These are phyloP conservation scores for Naganishia cerealis DNA, from an alignment of 1,284 basidiomycete genomes.

Conservation along the genomic window DNA sequence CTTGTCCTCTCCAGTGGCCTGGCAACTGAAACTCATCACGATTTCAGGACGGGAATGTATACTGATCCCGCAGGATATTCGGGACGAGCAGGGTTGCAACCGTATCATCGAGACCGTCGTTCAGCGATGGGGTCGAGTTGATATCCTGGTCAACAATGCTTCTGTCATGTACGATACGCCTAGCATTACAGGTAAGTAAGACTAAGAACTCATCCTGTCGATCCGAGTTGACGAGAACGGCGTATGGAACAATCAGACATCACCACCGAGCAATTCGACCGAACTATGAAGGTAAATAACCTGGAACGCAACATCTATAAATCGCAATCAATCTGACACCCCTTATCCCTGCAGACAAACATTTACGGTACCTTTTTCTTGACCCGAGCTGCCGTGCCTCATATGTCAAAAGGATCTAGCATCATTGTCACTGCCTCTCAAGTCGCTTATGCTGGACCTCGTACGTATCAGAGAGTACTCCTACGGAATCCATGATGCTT, in stretches of 20 bases:
- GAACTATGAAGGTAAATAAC: constrained; percentile 49
- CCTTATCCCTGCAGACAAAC: constrained; percentile 56
- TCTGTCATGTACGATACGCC: constrained; percentile 47
- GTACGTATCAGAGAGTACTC: constrained; percentile 38
- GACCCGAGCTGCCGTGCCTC: constrained; percentile 60
- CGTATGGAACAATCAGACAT: constrained; percentile 41
- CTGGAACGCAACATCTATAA: constrained; percentile 39
- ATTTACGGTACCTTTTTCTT: constrained; percentile 63
- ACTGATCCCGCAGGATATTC: constrained; percentile 53
- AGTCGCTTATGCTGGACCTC: constrained; percentile 60
- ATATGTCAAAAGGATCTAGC: constrained; percentile 62
- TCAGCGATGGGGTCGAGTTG: constrained; percentile 59
- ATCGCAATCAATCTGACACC: constrained; percentile 62
- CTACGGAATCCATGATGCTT: not conserved
- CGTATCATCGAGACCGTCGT: constrained; percentile 59
- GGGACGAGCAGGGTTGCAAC: constrained; percentile 58
- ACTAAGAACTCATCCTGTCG: not conserved
- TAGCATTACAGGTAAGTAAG: constrained; percentile 38
- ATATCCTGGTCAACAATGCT: constrained; percentile 64
- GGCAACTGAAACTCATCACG: constrained; percentile 45
- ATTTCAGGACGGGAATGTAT: constrained; percentile 53
- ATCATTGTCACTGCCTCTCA: constrained; percentile 69
- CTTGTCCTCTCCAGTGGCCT: constrained; percentile 44
- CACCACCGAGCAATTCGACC: constrained; percentile 49
- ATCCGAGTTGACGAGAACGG: not conserved